Conservation (phyloP, 305 asterid genomes). For the Solanum hybrid region DNA sequence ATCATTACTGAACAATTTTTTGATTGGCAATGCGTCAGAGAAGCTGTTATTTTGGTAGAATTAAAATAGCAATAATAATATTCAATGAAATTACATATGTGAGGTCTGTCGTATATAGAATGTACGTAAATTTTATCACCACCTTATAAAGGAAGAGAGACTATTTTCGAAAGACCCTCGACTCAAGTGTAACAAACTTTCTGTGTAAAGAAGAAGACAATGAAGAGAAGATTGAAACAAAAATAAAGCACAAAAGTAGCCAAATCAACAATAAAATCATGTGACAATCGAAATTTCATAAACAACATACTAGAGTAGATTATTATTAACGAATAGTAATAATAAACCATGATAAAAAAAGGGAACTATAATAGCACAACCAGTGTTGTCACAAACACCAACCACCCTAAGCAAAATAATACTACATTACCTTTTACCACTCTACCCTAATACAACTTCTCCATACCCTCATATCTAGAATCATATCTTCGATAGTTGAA, state of each 20-base stretch:
- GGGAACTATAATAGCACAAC: no score
- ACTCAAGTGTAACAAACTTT: no score
- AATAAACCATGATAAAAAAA: background rate
- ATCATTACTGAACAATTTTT: background rate
- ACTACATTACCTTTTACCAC: background rate
- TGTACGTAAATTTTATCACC: no score
- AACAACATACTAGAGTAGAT: background rate
- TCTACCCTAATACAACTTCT: background rate
- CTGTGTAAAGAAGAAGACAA: background rate
- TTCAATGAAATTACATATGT: background rate
- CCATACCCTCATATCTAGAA: background rate
- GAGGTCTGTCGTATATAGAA: no score
- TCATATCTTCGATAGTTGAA: background rate
- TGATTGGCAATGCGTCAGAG: background rate
- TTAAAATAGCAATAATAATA: no score
- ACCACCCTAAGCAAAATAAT: background rate
- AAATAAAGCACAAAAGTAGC: background rate
- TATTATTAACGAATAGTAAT: no score
- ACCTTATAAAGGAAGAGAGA: no score
- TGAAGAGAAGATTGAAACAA: no score
- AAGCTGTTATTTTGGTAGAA: background rate
- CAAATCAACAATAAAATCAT: no score
- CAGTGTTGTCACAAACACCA: background rate
- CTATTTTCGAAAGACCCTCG: no score
- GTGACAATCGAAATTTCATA: background rate